Evolutionary conservation across 75 land plant species (phyloP), one percentile per base, ranked within the genome.

Genomic region (Sequoia sempervirens): DNA sequence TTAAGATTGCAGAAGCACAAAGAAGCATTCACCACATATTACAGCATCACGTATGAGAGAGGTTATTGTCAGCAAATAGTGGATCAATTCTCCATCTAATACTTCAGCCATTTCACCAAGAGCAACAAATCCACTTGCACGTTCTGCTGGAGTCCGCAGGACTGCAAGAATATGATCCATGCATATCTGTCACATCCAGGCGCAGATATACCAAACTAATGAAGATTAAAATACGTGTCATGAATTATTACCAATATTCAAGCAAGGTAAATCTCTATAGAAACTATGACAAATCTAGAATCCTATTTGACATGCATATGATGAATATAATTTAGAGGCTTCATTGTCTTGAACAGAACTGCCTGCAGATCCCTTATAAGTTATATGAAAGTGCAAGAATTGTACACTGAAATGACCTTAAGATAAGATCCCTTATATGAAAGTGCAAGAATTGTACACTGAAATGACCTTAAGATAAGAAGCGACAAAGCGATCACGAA

Each of bases 51-150:
- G 93, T 80, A 98, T 84, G 61, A 90, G 94, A 61, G 86, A 81
- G 10, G 92, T 96, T 46, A 98, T 94, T 83, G 91, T 91, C 81
- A 96, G 97, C 92, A 98, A 85, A 89, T 96, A 98, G 72, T 88
- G 53, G 15, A 82, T 53, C 50, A 98, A 93, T 86, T 96, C 99
- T 45, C 91, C 91, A 86, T 96, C 99, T 82, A 98, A 91, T 81
- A 99, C 99, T 87, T 95, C 95, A 82, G 99, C 99, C 99, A 98
- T 98, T 86, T 98, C 99, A 56, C 95, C 99, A 76, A 98, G 90
- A 81, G 99, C 99, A 87, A 89, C 88, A 80, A 98, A 98, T 34
- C 99, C 99, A 92, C 95, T 95, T 32, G 90, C 96, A 83, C 99
- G 91, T 86, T 98, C 99, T 79, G 91, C 88, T 46, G 99, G 99